phyloP scores from a whole-genome alignment of 1,139 yeast genomes.

The Saccharomycopsis hybrid region DNA sequence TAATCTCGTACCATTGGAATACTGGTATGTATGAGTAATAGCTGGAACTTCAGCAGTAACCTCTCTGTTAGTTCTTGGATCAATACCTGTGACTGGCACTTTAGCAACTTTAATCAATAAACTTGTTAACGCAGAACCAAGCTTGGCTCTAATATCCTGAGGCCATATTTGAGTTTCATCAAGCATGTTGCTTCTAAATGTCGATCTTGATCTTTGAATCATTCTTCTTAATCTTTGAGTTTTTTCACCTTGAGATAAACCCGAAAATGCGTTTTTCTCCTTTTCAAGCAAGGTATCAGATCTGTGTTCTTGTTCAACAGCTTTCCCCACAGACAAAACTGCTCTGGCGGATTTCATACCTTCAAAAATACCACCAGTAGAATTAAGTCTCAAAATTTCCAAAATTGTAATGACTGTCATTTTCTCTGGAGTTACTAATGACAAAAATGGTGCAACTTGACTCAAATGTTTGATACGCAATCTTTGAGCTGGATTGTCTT shows the following conservation, averaged over 20 bases:
- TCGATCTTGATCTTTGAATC: constrained; percentile 30
- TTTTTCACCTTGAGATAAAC: constrained; percentile 28
- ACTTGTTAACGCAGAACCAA: constrained; percentile 77
- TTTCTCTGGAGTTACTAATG: constrained; percentile 67
- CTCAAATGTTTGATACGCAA: constrained; percentile 5
- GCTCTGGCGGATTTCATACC: constrained; percentile 87
- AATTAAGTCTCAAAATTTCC: constrained; percentile 67
- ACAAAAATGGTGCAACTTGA: constrained; percentile 61
- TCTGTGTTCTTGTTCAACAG: constrained; percentile 78
- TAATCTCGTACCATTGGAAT: constrained; percentile 65
- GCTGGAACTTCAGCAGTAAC: constrained; percentile 82
- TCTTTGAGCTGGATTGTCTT: neutral
- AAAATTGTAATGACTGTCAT: constrained; percentile 79
- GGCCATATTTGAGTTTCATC: constrained; percentile 49
- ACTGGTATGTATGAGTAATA: constrained; percentile 81
- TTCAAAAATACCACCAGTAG: constrained; percentile 72
- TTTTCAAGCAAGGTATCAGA: constrained; percentile 54
- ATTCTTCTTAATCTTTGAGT: constrained; percentile 30
- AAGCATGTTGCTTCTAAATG: constrained; percentile 31
- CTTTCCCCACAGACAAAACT: constrained; percentile 73
- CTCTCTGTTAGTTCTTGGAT: constrained; percentile 65
- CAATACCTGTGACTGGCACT: constrained; percentile 68
- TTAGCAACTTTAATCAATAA: constrained; percentile 75
- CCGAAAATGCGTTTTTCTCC: constrained; percentile 46
- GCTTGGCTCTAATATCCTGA: constrained; percentile 59